A percentile compares a stretch with the other conserved stretches of the same genome.
phyloP scores from a whole-genome alignment of 495 filamentous ascomycete genomes.

The Choiromyces venosus region DNA sequence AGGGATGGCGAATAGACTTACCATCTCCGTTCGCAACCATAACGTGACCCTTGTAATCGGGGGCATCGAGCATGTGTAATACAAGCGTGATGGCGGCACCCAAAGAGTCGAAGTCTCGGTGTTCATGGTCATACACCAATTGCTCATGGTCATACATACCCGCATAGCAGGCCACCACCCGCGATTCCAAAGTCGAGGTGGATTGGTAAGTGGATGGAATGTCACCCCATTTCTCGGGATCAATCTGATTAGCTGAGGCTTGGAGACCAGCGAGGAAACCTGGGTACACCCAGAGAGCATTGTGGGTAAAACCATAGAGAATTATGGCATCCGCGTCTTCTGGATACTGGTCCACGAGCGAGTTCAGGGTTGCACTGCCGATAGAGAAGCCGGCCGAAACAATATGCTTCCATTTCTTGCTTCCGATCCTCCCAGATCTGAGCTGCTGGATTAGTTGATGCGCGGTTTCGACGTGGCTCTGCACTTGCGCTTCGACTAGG shows the following conservation, averaged over 20 bases:
- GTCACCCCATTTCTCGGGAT: constrained; percentile 24
- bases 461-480: constrained; percentile 38
- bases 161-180: constrained; percentile 29
- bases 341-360: constrained; percentile 30
- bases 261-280: constrained; percentile 34
- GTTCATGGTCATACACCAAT: constrained; percentile 27
- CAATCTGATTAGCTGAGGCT: constrained; percentile 28
- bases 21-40: constrained; percentile 33
- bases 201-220: constrained; percentile 25
- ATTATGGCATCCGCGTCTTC: constrained; percentile 29
- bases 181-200: constrained; percentile 23
- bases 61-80: constrained; percentile 23
- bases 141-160: constrained; percentile 20
- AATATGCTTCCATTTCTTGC: constrained; percentile 24
- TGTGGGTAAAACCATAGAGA: constrained; percentile 24
- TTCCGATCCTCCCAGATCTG: constrained; percentile 18
- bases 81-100: constrained; percentile 32
- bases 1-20: constrained; percentile 10
- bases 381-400: constrained; percentile 30
- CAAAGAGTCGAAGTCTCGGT: constrained; percentile 23
- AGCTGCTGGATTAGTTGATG: constrained; percentile 35
- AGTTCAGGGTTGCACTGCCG: constrained; percentile 22
- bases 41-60: constrained; percentile 26
- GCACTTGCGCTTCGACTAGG: constrained; percentile 33
- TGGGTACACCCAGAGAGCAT: constrained; percentile 24